Evolutionary conservation across 2,329 filamentous ascomycete species (phyloP).

Genomic region (Tolypocladium amazonense): DNA sequence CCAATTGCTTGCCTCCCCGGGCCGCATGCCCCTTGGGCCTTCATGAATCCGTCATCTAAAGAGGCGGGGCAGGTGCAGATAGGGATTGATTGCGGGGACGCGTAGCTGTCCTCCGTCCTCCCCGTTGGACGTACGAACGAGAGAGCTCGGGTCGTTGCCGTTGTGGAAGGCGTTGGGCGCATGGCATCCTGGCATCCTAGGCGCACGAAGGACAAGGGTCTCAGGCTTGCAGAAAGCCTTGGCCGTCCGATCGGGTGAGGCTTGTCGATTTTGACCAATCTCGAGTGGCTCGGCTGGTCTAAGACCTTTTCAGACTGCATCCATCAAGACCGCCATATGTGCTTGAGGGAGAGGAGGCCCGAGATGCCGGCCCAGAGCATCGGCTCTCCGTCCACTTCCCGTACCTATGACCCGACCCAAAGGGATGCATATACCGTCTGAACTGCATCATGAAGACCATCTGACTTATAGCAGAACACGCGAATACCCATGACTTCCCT

Average conservation of each 20-base stretch:
- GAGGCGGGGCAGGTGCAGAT: neutral
- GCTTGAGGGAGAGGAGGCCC: neutral
- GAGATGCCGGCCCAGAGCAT: neutral
- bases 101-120: neutral
- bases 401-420: neutral
- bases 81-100: neutral
- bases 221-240: neutral
- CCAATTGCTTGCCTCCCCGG: neutral
- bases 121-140: neutral
- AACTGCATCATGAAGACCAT: neutral
- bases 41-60: neutral
- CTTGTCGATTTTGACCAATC: neutral
- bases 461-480: neutral
- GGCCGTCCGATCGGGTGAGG: neutral
- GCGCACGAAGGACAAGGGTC: neutral
- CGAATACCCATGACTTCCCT: neutral
- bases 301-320: constrained; percentile 1
- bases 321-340: neutral
- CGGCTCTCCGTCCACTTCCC: neutral
- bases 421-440: neutral
- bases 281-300: neutral
- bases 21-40: neutral
- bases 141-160: neutral
- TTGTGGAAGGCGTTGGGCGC: neutral
- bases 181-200: neutral